phyloP scores from a whole-genome alignment of 139 green algal species.

The Chlamydomonas incerta region DNA sequence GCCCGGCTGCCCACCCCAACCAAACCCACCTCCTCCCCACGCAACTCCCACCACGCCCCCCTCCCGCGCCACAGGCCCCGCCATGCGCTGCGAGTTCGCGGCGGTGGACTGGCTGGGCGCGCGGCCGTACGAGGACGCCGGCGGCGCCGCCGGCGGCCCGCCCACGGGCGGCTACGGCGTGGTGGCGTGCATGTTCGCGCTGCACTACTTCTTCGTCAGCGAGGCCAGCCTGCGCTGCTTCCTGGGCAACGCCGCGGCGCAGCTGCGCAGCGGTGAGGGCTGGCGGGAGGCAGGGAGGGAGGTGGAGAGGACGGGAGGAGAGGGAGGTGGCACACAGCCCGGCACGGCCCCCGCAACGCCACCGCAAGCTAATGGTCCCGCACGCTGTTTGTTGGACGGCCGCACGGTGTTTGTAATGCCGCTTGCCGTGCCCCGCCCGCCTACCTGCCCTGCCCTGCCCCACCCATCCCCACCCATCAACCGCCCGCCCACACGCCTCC shows the following conservation, averaged over 20 bases:
- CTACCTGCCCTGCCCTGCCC: too few species aligned
- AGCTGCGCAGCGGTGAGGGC: slow-evolving; percentile 78
- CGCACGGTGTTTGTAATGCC: too few species aligned
- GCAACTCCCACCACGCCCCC: not conserved
- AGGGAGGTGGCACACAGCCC: too few species aligned
- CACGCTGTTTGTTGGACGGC: too few species aligned
- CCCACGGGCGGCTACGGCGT: slow-evolving; percentile 68
- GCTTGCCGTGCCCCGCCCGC: too few species aligned
- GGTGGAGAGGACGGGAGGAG: not conserved
- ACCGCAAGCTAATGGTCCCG: too few species aligned
- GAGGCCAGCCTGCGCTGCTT: slow-evolving; percentile 78
- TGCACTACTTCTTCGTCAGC: slow-evolving; percentile 94
- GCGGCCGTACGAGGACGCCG: not conserved
- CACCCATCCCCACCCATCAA: too few species aligned
- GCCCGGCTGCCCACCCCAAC: not conserved
- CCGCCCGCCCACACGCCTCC: too few species aligned
- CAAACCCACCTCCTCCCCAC: not conserved
- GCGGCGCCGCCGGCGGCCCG: too few species aligned
- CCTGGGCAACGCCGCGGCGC: slow-evolving; percentile 84
- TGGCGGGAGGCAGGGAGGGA: not conserved
- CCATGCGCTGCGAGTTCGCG: slow-evolving; percentile 46
- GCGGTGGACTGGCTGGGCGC: slow-evolving; percentile 47
- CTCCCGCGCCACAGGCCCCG: not conserved
- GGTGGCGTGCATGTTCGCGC: slow-evolving; percentile 94
- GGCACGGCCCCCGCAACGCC: too few species aligned